Percentiles rank a stretch among this genome's conserved stretches.
These are phyloP conservation scores for Plantago elongata DNA, from an alignment of 257 asterid species.

Conservation along the genomic window DNA sequence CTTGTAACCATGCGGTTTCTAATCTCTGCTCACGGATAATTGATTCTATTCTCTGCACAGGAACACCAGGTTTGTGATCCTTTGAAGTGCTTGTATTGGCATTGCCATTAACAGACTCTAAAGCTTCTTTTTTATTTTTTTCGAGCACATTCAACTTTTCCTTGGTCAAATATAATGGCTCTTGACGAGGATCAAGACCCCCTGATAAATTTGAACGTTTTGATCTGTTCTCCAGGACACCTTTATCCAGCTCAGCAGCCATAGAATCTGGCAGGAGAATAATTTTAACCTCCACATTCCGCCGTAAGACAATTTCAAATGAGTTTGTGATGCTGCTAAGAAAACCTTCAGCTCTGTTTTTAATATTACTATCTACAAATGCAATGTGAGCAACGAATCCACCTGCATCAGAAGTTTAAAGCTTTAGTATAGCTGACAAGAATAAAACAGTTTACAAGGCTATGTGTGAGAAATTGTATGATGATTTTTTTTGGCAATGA, in stretches of 20 bases:
- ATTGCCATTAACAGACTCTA: conserved; percentile 32
- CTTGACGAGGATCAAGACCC: conserved; percentile 26
- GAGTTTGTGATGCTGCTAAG: conserved; percentile 92
- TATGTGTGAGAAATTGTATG: background rate
- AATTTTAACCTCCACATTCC: conserved; percentile 76
- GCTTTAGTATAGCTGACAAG: conserved; percentile 1
- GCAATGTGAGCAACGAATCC: conserved; percentile 76
- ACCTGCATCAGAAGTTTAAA: conserved; percentile 41
- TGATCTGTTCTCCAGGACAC: conserved; percentile 21
- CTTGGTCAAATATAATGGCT: conserved; percentile 14
- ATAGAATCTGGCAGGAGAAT: conserved; percentile 46
- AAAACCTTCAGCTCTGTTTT: conserved; percentile 86
- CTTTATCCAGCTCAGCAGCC: conserved; percentile 18
- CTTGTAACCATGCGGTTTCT: conserved; percentile 94
- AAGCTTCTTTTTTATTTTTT: conserved; percentile 24
- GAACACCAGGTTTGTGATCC: conserved; percentile 44
- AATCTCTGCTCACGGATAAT: conserved; percentile 75
- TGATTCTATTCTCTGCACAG: conserved; percentile 71
- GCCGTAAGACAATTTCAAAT: conserved; percentile 66
- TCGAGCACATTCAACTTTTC: conserved; percentile 19
- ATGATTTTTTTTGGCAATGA: background rate
- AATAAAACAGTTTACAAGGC: background rate
- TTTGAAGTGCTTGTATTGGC: conserved; percentile 30
- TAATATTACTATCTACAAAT: conserved; percentile 56
- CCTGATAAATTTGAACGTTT: conserved; percentile 17